A percentile compares a stretch with the other conserved stretches of the same genome.
Evolutionary conservation across 805 yeast genomes (phyloP).

Genomic region (Metschnikowia borealis): DNA sequence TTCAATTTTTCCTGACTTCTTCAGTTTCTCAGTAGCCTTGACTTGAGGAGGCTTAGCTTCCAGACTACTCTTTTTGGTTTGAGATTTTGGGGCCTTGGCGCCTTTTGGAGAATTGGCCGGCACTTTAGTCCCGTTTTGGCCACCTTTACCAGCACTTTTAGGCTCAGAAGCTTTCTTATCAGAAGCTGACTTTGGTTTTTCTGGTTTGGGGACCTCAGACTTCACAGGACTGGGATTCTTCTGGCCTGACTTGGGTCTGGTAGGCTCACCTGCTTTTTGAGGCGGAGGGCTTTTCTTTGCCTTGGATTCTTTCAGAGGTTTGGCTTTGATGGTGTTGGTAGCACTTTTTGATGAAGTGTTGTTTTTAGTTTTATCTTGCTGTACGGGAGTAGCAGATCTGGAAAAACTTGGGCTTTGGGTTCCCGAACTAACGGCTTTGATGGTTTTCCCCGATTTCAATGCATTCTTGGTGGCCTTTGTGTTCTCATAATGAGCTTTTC

Average conservation of each 20-base stretch:
- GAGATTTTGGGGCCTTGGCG: not conserved
- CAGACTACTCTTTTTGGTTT: too few species aligned
- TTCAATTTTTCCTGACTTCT: not conserved
- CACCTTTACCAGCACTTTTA: not conserved
- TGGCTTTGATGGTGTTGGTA: not conserved
- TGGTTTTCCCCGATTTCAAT: constrained; percentile 36
- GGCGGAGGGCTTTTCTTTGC: not conserved
- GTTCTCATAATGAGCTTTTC: constrained; percentile 36
- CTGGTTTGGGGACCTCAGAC: not conserved
- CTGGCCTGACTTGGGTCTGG: not conserved
- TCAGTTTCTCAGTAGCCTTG: not conserved
- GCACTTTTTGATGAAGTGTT: not conserved
- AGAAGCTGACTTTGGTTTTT: not conserved
- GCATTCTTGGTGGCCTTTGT: constrained; percentile 29
- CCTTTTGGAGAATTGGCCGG: not conserved
- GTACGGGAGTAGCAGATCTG: constrained; percentile 11
- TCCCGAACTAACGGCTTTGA: constrained; percentile 36
- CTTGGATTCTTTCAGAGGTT: not conserved
- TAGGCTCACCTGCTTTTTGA: not conserved
- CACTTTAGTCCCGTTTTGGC: not conserved
- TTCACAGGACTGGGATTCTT: not conserved
- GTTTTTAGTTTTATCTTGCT: not conserved
- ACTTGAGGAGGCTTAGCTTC: not conserved
- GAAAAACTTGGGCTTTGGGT: constrained; percentile 11
- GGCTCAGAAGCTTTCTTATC: not conserved